Percentiles rank a stretch among this genome's conserved stretches.
These are phyloP conservation scores for Rhododendron ovatum DNA, from an alignment of 148 eudicot species.

Conservation along the genomic window DNA sequence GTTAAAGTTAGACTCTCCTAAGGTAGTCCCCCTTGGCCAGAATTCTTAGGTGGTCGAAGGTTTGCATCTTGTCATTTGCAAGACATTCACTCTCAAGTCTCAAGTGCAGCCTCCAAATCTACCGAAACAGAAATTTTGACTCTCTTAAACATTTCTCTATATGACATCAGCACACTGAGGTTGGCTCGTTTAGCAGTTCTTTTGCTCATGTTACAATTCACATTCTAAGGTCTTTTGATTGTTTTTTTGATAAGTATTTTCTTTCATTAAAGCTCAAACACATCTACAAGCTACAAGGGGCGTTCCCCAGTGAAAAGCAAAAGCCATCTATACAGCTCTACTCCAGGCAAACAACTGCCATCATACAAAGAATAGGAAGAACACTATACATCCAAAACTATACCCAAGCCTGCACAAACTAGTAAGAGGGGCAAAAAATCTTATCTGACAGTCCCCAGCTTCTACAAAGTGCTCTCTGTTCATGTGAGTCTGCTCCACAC, in stretches of 20 bases:
- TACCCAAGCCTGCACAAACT: not conserved
- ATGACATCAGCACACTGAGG: not conserved
- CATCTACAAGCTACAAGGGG: too few relatives aligned
- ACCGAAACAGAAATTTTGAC: not conserved
- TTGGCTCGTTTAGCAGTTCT: too few relatives aligned
- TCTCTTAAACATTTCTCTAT: not conserved
- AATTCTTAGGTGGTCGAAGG: not conserved
- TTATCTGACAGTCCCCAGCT: not conserved
- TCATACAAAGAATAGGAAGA: not conserved
- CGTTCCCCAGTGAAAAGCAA: too few relatives aligned
- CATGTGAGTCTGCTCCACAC: not conserved
- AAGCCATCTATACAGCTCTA: too few relatives aligned
- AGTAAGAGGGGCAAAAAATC: not conserved
- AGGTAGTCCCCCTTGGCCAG: not conserved
- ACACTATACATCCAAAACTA: not conserved
- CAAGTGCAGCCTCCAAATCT: not conserved
- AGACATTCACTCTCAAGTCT: not conserved
- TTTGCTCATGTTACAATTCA: too few relatives aligned
- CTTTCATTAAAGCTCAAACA: too few relatives aligned
- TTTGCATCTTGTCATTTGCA: not conserved
- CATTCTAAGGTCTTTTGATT: too few relatives aligned
- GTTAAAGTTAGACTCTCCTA: not conserved
- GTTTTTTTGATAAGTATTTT: too few relatives aligned
- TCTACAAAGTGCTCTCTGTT: too few relatives aligned
- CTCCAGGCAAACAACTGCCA: not conserved